Base-by-base conservation (phyloP, 768 basidiomycete genomes). In the Lanmaoa rubissima region DNA sequence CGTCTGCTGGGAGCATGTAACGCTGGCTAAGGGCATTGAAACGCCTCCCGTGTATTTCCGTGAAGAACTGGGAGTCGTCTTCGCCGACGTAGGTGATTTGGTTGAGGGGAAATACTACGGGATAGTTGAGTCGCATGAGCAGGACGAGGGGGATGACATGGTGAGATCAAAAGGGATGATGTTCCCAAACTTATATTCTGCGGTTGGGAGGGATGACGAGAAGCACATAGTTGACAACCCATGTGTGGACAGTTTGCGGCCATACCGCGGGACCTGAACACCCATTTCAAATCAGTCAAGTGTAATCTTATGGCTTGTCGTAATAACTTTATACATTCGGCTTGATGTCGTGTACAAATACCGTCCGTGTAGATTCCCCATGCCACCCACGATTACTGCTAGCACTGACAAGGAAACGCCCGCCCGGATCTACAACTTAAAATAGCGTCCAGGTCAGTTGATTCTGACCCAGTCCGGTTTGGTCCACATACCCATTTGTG, bases 311-410 rank as follows among this genome's bases (percentile, higher is more conserved):
- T 55, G 53, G 38, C 41, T 55, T 36, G 21, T 62, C 68, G 69
- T 71, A 71, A 73, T 45, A 64, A 72, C 63, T 51, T 73, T 66
- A 74, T 68, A 58, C 55, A 62, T 65, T 70, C 61, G 68, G 51
- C 52, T 86, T 92, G 70, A 97, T 85, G 67, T 95, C 92, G 71
- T 96, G 93, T 40, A 97, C 86, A 69, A 96, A 87, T 12, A 97
- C 88, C 14, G 92, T 94, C 61, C 83, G 81, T 10, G 94, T 95
- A 35, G 89, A 89, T 60, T 94, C 92, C 32, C 94, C 94, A 65
- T 90, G 86, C 92, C 93, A 95, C 55, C 94, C 95, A 57, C 95
- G 83, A 69, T 94, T 94, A 48, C 95, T 94, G 62, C 92, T 94
- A 16, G 93, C 90, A 66, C 90, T 94, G 58, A 96, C 84, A 65